Conservation (phyloP, 331 rosid species). For the Quercus phellos region DNA sequence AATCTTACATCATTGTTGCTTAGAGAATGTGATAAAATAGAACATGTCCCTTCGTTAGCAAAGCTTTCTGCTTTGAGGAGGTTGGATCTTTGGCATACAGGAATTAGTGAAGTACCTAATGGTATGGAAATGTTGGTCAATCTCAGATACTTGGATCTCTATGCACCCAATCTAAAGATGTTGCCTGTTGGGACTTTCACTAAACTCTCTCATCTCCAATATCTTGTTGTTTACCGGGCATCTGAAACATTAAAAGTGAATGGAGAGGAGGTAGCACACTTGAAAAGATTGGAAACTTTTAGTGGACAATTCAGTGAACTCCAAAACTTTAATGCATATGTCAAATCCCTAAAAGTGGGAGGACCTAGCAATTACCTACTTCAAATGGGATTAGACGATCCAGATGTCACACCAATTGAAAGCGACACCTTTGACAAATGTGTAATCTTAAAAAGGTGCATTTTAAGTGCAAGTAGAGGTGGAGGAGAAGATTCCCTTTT, state of each 20-base stretch:
- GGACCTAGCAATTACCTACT: slow-evolving; percentile 8
- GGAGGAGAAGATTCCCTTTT: slow-evolving; percentile 4
- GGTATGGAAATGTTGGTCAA: slow-evolving; percentile 17
- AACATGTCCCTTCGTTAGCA: slow-evolving; percentile 5
- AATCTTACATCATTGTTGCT: slow-evolving; percentile 1
- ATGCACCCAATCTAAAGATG: background rate
- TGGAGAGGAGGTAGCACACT: slow-evolving; percentile 14
- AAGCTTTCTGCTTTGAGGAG: slow-evolving; percentile 1
- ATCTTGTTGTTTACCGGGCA: background rate
- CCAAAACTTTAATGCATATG: background rate
- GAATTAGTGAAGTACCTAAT: slow-evolving; percentile 8
- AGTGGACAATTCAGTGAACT: background rate
- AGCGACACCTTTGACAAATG: slow-evolving; percentile 1
- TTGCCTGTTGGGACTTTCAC: background rate
- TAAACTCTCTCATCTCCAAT: slow-evolving; percentile 1
- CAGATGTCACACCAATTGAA: background rate
- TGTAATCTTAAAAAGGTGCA: slow-evolving; percentile 8
- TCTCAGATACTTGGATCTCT: background rate
- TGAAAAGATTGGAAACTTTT: slow-evolving; percentile 13
- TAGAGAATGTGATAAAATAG: background rate
- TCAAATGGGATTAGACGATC: slow-evolving; percentile 17
- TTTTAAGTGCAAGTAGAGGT: background rate
- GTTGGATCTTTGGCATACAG: slow-evolving; percentile 7
- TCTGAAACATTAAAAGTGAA: background rate
- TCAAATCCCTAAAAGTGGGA: slow-evolving; percentile 3